phyloP scores from a whole-genome alignment of 2,329 filamentous ascomycete genomes.

The Fusarium pseudoanthophilum region DNA sequence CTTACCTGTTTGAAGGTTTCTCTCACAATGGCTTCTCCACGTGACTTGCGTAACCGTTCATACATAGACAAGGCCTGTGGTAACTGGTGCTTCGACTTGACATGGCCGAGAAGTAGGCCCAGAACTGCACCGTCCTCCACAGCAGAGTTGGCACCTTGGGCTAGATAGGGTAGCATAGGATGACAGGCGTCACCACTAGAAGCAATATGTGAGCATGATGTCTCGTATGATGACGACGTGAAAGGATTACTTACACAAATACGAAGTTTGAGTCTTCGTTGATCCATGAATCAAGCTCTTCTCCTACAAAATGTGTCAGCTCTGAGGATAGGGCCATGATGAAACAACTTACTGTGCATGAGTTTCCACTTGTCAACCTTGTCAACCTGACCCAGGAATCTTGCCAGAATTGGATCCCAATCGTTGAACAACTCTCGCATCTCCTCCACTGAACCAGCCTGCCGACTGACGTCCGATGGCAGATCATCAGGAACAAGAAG shows the following conservation, averaged over 20 bases:
- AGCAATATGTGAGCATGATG: rapidly evolving
- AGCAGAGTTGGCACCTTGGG: slow-evolving; percentile 74
- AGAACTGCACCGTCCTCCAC: slow-evolving; percentile 76
- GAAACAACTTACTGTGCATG: slow-evolving; percentile 3
- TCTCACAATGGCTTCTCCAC: slow-evolving; percentile 64
- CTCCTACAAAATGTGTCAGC: background rate
- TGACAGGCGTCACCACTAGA: slow-evolving; percentile 70
- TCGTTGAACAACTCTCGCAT: slow-evolving; percentile 7
- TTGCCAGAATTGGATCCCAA: slow-evolving; percentile 13
- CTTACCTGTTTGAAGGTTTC: slow-evolving; percentile 66
- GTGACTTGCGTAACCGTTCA: slow-evolving; percentile 58
- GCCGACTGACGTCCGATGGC: slow-evolving; percentile 57
- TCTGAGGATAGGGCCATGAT: rapidly evolving
- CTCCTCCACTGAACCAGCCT: slow-evolving; percentile 10
- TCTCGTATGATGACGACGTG: rapidly evolving
- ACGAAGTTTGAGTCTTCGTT: slow-evolving; percentile 63
- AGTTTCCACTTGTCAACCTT: slow-evolving; percentile 13
- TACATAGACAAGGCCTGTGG: slow-evolving; percentile 58
- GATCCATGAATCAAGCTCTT: slow-evolving; percentile 55
- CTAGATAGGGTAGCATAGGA: slow-evolving; percentile 71
- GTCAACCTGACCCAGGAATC: slow-evolving; percentile 5
- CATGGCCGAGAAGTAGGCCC: slow-evolving; percentile 64
- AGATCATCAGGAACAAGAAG: slow-evolving; percentile 72
- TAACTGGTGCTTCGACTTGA: slow-evolving; percentile 59
- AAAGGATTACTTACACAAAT: slow-evolving; percentile 51